Percentiles rank a stretch among this genome's conserved stretches.
Conservation (phyloP, 345 rosid species). For the Euphorbia lathyris region DNA sequence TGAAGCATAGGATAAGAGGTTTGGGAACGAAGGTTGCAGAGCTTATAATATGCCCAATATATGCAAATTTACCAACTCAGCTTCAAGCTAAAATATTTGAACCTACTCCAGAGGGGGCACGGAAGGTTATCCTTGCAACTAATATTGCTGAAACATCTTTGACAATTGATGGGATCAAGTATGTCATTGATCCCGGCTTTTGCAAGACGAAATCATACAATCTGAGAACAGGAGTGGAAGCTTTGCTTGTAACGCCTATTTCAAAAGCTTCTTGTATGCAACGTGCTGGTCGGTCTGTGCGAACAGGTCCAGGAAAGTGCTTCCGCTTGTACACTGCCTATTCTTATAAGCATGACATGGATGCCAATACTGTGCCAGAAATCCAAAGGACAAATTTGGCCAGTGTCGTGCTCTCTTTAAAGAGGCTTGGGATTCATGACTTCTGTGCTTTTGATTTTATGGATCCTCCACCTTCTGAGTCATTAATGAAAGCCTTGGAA, state of each 20-base stretch:
- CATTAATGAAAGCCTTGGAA: constrained; percentile 81
- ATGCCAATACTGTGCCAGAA: constrained; percentile 92
- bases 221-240: constrained; percentile 91
- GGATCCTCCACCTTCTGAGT: constrained; percentile 99
- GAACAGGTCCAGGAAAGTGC: constrained; percentile 91
- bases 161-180: constrained; percentile 85
- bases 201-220: constrained; percentile 89
- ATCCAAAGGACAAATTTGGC: constrained; percentile 92
- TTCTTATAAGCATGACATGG: constrained; percentile 77
- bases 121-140: constrained; percentile 91
- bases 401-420: constrained; percentile 80
- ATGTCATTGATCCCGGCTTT: constrained; percentile 92
- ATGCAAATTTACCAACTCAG: constrained; percentile 91
- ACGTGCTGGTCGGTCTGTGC: constrained; percentile 88
- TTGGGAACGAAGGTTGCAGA: constrained; percentile 91
- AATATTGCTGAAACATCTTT: constrained; percentile 96
- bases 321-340: constrained; percentile 78
- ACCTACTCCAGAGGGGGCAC: constrained; percentile 89
- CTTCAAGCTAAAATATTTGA: constrained; percentile 90
- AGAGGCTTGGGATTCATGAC: constrained; percentile 97
- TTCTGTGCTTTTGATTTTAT: constrained; percentile 82
- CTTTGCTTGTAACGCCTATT: constrained; percentile 71
- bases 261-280: constrained; percentile 93
- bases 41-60: constrained; percentile 88
- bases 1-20: constrained; percentile 80